phyloP scores from a whole-genome alignment of 352 stramenopile species.

The Phytopythium boreale region DNA sequence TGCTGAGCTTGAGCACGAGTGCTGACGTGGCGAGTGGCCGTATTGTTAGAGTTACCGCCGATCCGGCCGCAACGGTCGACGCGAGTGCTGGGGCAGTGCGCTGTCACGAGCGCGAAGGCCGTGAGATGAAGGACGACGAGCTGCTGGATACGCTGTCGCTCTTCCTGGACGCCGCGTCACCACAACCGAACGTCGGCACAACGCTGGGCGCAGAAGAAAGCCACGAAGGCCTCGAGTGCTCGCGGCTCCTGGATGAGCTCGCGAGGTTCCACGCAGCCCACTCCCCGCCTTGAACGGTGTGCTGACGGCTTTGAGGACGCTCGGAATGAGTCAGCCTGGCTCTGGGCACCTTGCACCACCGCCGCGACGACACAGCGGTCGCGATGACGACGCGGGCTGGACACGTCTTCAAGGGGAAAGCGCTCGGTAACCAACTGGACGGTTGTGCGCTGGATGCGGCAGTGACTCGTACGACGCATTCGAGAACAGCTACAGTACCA shows the following conservation, averaged over 20 bases:
- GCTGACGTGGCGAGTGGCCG: too few relatives aligned
- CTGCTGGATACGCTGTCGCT: slow-evolving; percentile 2
- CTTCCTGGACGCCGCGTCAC: neutral
- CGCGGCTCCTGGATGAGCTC: slow-evolving; percentile 4
- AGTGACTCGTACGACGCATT: too few relatives aligned
- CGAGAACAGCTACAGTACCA: too few relatives aligned
- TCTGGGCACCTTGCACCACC: too few relatives aligned
- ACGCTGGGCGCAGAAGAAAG: too few relatives aligned
- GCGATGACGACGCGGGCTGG: neutral
- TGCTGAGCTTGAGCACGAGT: neutral
- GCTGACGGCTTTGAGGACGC: neutral
- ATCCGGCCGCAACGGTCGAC: neutral
- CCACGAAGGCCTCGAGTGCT: neutral
- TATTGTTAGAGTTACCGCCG: neutral
- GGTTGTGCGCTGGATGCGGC: too few relatives aligned
- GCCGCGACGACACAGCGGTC: neutral
- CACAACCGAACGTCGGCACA: neutral
- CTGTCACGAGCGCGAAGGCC: neutral
- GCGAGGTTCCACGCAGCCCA: slow-evolving; percentile 4
- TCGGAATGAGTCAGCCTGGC: too few relatives aligned
- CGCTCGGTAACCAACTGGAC: too few relatives aligned
- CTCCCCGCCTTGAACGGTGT: neutral
- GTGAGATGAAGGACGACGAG: neutral
- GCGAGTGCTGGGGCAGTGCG: too few relatives aligned
- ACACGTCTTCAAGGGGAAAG: too few relatives aligned